Base-by-base conservation (phyloP, 768 basidiomycete species). In the Mycena polygramma region DNA sequence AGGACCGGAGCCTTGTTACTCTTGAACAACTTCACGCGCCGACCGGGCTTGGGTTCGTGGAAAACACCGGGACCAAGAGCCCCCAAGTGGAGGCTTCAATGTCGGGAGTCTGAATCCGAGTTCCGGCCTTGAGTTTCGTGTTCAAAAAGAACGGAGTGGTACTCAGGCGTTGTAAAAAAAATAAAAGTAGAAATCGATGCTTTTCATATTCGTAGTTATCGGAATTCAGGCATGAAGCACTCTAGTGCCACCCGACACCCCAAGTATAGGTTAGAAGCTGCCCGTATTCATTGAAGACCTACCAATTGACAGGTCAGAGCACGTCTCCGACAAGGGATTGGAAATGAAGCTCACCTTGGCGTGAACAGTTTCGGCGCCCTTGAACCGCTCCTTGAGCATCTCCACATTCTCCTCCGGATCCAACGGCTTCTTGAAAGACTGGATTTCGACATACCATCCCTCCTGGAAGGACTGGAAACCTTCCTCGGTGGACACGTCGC, bases 261-360 rank as follows among this genome's bases (percentile, higher is more conserved):
- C 22, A 71, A 7, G 60, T 54, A 37, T 66, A 71, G 19, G 54
- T 60, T 52, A 66, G 10, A 24, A 55, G 20, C 46, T 71, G 59
- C 0, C 69, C 69, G 37, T 71, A 51, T 60, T 71, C 69, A 54
- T 71, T 66, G 37, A 71, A 57, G 9, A 71, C 69, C 69, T 70
- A 24, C 35, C 4, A 17, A 7, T 11, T 6, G 19, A 20, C 17
- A 19, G 19, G 14, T 35, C 53, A 26, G 15, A 2, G 30, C 19
- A 26, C 2, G 30, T 9, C 10, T 0, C 5, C 30, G 22, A 30
- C 7, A n/a, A 30, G 30, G 30, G 30, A 36, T 7, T 9, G 8
- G 2, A 13, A 4, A 0, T 6, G 5, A 48, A 36, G 51, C 69
- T 10, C 43, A 57, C 69, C 69, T 66, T 71, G 13, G 69, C 69